These are phyloP conservation scores for Kwoniella botswanensis DNA, from an alignment of 768 basidiomycete species.

Conservation along the genomic window DNA sequence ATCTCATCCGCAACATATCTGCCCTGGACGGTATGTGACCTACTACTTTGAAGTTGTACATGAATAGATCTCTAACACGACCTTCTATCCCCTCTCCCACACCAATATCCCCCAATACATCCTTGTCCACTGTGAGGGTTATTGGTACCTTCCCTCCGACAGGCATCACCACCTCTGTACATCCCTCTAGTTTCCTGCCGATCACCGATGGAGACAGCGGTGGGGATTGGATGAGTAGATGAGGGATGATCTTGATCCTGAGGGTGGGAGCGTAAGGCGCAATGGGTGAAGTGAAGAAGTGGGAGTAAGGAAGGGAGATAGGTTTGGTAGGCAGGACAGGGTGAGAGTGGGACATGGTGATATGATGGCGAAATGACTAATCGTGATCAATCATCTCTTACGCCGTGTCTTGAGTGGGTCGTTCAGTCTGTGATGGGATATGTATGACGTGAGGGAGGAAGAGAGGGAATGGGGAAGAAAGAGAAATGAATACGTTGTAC, in stretches of 20 bases:
- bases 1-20: background rate
- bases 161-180: constrained; percentile 35
- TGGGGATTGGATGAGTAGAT: constrained; percentile 22
- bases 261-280: constrained; percentile 14
- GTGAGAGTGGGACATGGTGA: constrained; percentile 8
- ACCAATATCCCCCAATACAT: constrained; percentile 1
- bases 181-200: constrained; percentile 37
- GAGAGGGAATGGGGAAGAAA: background rate
- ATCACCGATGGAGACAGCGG: constrained; percentile 23
- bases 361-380: background rate
- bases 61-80: background rate
- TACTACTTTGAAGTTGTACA: background rate
- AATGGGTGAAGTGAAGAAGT: constrained; percentile 14
- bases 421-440: background rate
- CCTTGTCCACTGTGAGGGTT: constrained; percentile 16
- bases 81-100: constrained; percentile 6
- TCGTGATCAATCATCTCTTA: background rate
- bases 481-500: background rate
- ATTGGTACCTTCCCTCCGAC: constrained; percentile 36
- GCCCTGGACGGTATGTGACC: background rate
- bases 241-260: constrained; percentile 30
- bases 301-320: constrained; percentile 11
- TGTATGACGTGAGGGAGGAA: background rate
- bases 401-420: background rate
- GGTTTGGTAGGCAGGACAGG: constrained; percentile 16